phyloP scores from a whole-genome alignment of 176 grass and related monocot species.

The Panicum miliaceum region DNA sequence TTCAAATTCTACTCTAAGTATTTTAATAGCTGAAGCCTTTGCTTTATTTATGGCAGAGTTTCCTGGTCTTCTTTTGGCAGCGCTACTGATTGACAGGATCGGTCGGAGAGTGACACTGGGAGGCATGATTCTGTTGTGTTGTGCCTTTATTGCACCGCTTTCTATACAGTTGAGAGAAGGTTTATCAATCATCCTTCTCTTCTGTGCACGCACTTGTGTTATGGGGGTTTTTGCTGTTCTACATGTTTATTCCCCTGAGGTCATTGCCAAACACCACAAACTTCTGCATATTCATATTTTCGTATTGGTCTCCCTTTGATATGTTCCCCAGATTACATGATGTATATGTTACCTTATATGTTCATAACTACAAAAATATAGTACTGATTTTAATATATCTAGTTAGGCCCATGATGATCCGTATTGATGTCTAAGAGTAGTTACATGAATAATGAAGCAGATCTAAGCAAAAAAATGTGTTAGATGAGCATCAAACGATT shows the following conservation, averaged over 20 bases:
- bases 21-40: neutral
- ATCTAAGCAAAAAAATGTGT: neutral
- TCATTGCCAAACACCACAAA: constrained; percentile 20
- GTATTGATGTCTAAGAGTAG: neutral
- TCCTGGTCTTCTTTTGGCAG: constrained; percentile 67
- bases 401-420: neutral
- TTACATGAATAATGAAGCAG: neutral
- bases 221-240: constrained; percentile 54
- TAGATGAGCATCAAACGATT: neutral
- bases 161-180: constrained; percentile 50
- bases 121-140: constrained; percentile 54
- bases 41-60: constrained; percentile 57
- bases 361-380: neutral
- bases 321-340: constrained; percentile 8
- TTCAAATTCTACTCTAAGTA: neutral
- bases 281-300: neutral
- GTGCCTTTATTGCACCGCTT: constrained; percentile 53
- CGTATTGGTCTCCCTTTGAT: neutral
- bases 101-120: constrained; percentile 65
- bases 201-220: constrained; percentile 66
- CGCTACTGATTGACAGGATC: constrained; percentile 64
- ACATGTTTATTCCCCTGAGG: constrained; percentile 70
- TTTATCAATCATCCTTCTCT: constrained; percentile 61
- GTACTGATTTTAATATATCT: neutral
- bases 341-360: neutral